Evolutionary conservation across 2,329 filamentous ascomycete genomes (phyloP).

Genomic region (Hypomyces rosellus): DNA sequence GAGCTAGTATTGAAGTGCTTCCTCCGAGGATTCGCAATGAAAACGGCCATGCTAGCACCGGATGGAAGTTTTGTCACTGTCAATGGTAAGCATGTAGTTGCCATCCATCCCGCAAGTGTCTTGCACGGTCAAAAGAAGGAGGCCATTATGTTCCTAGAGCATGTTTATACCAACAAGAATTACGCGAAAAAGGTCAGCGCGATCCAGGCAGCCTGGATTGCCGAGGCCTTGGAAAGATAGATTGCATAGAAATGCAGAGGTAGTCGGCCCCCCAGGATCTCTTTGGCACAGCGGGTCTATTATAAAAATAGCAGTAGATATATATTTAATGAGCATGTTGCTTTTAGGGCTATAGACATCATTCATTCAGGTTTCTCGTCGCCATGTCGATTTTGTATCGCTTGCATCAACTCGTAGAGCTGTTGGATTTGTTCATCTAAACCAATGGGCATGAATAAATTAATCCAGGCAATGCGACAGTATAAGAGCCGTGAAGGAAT

Average conservation of each 20-base stretch:
- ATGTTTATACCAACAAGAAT: conserved; percentile 60
- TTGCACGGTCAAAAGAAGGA: conserved; percentile 57
- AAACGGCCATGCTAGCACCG: conserved; percentile 54
- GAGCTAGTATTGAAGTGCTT: conserved; percentile 55
- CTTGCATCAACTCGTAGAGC: conserved; percentile 87
- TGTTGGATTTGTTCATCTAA: conserved; percentile 89
- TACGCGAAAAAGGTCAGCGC: conserved; percentile 61
- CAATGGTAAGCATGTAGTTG: conserved; percentile 53
- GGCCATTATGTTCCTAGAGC: conserved; percentile 63
- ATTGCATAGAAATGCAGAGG: not conserved
- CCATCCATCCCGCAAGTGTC: conserved; percentile 57
- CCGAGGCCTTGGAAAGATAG: conserved; percentile 37
- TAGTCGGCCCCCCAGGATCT: not conserved
- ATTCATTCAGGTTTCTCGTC: conserved; percentile 20
- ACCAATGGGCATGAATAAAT: not conserved
- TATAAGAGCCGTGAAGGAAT: not conserved
- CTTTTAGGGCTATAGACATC: not conserved
- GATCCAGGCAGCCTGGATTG: conserved; percentile 54
- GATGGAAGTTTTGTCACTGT: conserved; percentile 56
- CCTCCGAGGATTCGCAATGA: conserved; percentile 52
- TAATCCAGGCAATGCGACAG: conserved; percentile 2
- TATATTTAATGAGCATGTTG: not conserved
- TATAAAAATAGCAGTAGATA: not conserved
- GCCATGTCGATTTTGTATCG: conserved; percentile 49
- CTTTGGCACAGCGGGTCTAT: not conserved